Evolutionary conservation across 2,329 filamentous ascomycete genomes (phyloP).

Genomic region (Aspergillus quadrilineatus): DNA sequence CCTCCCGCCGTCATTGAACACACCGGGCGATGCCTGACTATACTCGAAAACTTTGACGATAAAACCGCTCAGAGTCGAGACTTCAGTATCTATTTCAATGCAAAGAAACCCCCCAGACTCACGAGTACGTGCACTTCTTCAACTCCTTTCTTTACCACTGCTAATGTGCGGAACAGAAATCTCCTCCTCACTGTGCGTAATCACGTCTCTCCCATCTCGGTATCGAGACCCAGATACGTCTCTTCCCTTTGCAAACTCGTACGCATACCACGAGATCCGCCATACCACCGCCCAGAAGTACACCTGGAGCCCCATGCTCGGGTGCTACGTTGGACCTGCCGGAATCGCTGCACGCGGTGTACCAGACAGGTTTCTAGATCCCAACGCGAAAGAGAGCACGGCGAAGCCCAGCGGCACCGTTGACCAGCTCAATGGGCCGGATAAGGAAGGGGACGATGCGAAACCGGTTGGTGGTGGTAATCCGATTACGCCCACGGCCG

Average conservation of each 20-base stretch:
- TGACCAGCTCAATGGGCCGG: slow-evolving; percentile 4
- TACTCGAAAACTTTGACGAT: slow-evolving; percentile 59
- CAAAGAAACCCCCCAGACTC: slow-evolving; percentile 49
- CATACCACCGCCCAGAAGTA: slow-evolving; percentile 71
- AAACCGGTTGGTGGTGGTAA: slow-evolving; percentile 4
- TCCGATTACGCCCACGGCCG: slow-evolving; percentile 5
- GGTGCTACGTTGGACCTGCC: slow-evolving; percentile 73
- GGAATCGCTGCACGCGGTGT: slow-evolving; percentile 68
- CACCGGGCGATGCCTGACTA: slow-evolving; percentile 58
- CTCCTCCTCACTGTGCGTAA: slow-evolving; percentile 65
- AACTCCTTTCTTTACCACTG: background rate
- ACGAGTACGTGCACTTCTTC: slow-evolving; percentile 42
- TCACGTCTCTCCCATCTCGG: slow-evolving; percentile 76
- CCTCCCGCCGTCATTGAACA: slow-evolving; percentile 46
- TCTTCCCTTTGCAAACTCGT: slow-evolving; percentile 73
- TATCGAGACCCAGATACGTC: slow-evolving; percentile 85
- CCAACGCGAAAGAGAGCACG: slow-evolving; percentile 19
- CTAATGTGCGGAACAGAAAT: slow-evolving; percentile 37
- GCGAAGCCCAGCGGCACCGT: slow-evolving; percentile 8
- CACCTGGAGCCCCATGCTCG: slow-evolving; percentile 77
- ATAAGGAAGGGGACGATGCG: slow-evolving; percentile 12
- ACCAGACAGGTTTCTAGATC: slow-evolving; percentile 66
- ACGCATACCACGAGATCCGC: slow-evolving; percentile 76
- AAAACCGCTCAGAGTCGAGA: slow-evolving; percentile 56
- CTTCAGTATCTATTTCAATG: slow-evolving; percentile 57